Evolutionary conservation across 345 rosid genomes (phyloP).

Genomic region (Citrus reticulata): DNA sequence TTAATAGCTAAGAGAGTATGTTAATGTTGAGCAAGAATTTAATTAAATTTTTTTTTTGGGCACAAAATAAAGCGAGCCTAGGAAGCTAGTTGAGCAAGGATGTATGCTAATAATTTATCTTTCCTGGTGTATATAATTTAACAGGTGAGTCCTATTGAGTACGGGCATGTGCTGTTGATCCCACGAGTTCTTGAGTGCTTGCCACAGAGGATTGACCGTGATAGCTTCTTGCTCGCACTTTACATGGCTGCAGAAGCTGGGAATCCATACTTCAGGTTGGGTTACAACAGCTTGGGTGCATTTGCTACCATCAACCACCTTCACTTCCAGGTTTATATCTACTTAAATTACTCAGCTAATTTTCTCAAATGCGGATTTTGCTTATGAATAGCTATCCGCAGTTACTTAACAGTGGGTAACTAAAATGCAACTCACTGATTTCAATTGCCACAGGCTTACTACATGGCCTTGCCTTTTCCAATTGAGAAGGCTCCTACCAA

Average conservation of each 20-base stretch:
- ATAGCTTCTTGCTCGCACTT: slow-evolving; percentile 81
- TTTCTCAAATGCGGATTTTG: not conserved
- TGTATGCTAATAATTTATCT: not conserved
- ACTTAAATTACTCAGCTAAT: not conserved
- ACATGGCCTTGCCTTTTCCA: slow-evolving; percentile 70
- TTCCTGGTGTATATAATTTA: not conserved
- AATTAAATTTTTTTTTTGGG: not conserved
- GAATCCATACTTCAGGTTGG: slow-evolving; percentile 79
- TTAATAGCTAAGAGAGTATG: not conserved
- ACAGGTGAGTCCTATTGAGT: slow-evolving; percentile 98
- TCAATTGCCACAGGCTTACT: slow-evolving; percentile 62
- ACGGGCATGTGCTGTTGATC: slow-evolving; percentile 89
- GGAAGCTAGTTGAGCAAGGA: not conserved
- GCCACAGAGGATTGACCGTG: slow-evolving; percentile 91
- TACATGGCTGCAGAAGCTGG: slow-evolving; percentile 82
- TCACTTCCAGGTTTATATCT: slow-evolving; percentile 79
- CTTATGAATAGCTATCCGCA: not conserved
- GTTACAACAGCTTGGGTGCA: slow-evolving; percentile 97
- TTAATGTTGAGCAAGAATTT: not conserved
- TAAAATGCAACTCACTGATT: slow-evolving; percentile 1
- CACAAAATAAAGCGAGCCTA: slow-evolving; percentile 23
- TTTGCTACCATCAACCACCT: slow-evolving; percentile 98
- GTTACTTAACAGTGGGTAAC: not conserved
- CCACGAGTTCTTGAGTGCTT: slow-evolving; percentile 82
- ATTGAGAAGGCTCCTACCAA: slow-evolving; percentile 77